A percentile compares a stretch with the other conserved stretches of the same genome.
Evolutionary conservation across 345 rosid genomes (phyloP).

Genomic region (Pseudoturritis turrita): DNA sequence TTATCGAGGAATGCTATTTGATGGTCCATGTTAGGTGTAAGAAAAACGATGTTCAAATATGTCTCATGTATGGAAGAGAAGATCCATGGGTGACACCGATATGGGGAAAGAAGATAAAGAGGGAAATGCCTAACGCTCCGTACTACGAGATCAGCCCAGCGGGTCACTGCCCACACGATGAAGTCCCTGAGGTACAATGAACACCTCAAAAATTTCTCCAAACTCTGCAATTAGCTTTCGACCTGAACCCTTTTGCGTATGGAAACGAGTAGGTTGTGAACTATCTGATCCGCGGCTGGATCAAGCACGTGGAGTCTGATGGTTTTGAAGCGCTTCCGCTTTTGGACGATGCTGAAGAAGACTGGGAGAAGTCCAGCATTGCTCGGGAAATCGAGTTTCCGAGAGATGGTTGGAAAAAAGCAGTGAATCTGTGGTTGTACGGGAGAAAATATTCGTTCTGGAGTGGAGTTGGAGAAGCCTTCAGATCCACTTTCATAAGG

Average conservation of each 20-base stretch:
- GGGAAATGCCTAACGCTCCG: conserved; percentile 66
- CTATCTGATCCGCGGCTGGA: conserved; percentile 80
- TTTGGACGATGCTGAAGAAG: conserved; percentile 40
- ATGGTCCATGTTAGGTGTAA: conserved; percentile 49
- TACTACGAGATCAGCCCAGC: conserved; percentile 97
- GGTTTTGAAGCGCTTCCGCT: conserved; percentile 58
- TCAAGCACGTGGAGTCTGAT: conserved; percentile 60
- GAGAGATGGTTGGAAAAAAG: conserved; percentile 55
- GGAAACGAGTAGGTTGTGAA: conserved; percentile 64
- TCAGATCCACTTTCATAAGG: conserved; percentile 8
- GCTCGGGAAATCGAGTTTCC: conserved; percentile 57
- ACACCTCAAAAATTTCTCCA: not conserved
- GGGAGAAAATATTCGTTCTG: conserved; percentile 53
- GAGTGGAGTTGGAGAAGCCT: conserved; percentile 39
- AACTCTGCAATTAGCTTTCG: not conserved
- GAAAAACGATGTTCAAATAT: conserved; percentile 50
- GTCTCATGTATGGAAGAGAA: conserved; percentile 90
- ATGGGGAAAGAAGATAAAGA: conserved; percentile 80
- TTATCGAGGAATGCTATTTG: not conserved
- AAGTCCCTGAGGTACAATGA: conserved; percentile 86
- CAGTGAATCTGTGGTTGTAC: conserved; percentile 43
- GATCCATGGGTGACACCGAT: conserved; percentile 98
- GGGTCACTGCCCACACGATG: conserved; percentile 99
- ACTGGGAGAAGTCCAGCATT: conserved; percentile 31
- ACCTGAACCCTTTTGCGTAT: not conserved